Conservation (phyloP, 176 grass and related monocot genomes). For the Poa pratensis region DNA sequence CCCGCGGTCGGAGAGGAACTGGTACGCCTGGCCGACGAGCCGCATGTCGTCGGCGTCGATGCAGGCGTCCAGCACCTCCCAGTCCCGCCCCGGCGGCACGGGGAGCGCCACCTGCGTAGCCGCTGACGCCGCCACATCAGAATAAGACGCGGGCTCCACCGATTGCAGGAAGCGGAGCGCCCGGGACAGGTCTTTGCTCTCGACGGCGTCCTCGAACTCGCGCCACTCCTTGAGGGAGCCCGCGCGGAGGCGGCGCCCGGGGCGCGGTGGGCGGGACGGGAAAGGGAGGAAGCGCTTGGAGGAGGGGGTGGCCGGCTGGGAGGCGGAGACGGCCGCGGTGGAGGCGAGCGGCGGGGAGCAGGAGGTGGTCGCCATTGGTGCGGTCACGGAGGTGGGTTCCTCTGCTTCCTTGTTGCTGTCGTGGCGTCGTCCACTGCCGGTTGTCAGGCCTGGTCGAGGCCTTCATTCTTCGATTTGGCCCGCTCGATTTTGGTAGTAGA, state of each 20-base stretch:
- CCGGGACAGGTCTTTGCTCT: slow-evolving; percentile 81
- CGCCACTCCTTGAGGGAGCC: slow-evolving; percentile 75
- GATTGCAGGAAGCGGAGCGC: slow-evolving; percentile 88
- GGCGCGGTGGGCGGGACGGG: background rate
- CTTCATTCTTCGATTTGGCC: background rate
- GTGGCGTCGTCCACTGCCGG: slow-evolving; percentile 14
- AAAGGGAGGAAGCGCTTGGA: slow-evolving; percentile 18
- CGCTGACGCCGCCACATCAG: background rate
- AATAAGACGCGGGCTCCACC: slow-evolving; percentile 28
- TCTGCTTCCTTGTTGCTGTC: background rate
- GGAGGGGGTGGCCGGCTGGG: background rate
- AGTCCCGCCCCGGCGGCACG: slow-evolving; percentile 65
- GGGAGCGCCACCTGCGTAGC: slow-evolving; percentile 41
- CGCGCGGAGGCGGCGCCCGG: slow-evolving; percentile 23
- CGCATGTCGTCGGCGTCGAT: slow-evolving; percentile 96
- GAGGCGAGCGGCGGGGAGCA: slow-evolving; percentile 30
- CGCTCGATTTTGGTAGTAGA: background rate
- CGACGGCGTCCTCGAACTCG: slow-evolving; percentile 92
- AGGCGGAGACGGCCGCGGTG: background rate
- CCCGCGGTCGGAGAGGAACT: slow-evolving; percentile 69
- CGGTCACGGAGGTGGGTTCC: slow-evolving; percentile 2
- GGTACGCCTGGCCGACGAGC: slow-evolving; percentile 77
- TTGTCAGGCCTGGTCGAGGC: background rate
- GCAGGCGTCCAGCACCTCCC: slow-evolving; percentile 93
- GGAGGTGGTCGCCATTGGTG: slow-evolving; percentile 52